Evolutionary conservation across 202 grass and related monocot genomes (phyloP), one percentile per base, ranked within the genome.

Genomic region (Zoysia matrella): DNA sequence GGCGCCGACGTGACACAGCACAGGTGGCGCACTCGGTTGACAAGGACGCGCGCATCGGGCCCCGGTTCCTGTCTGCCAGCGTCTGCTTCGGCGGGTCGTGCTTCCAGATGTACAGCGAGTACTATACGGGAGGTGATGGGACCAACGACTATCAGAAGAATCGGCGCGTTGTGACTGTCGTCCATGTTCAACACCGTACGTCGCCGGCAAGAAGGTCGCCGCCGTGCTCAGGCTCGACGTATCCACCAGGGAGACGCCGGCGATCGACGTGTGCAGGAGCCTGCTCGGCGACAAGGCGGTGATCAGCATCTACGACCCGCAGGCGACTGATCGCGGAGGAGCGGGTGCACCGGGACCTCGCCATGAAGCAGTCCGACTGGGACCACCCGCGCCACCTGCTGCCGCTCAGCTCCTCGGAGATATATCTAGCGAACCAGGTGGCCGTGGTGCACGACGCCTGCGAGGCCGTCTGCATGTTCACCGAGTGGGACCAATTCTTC

Each of bases 301-400:
- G 10, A 5, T 88, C 0, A 85, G 90, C 83, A 80, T 95, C 86
- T 95, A 95, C 73, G 93, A 95, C 69, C 93, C 93, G 43, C 83
- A 92, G 86, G 90, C 90, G 58, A 83, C 30, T 36, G 30, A 36
- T 36, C 30, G 30, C 83, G 5, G 90, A 85, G 77, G 93, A 96
- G 67, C 93, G 92, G 81, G 85, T 92, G 47, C 16, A 75, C 53
- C 73, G 90, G 7, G 93, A 95, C 76, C 85, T 95, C 0, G 85
- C 88, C 60, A 92, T 92, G 90, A 90, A 85, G 13, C 86, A 92
- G 80, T 92, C 90, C 65, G 87, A 92, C 68, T 95, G 89, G 93
- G 87, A 95, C 58, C 93, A 92, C 85, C 90, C 93, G 9, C 82
- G 87, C 0, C 85, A 95, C 88, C 90, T 95, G 87, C 90, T 89